Conservation (phyloP, 768 basidiomycete species). For the Trametes cubensis region DNA sequence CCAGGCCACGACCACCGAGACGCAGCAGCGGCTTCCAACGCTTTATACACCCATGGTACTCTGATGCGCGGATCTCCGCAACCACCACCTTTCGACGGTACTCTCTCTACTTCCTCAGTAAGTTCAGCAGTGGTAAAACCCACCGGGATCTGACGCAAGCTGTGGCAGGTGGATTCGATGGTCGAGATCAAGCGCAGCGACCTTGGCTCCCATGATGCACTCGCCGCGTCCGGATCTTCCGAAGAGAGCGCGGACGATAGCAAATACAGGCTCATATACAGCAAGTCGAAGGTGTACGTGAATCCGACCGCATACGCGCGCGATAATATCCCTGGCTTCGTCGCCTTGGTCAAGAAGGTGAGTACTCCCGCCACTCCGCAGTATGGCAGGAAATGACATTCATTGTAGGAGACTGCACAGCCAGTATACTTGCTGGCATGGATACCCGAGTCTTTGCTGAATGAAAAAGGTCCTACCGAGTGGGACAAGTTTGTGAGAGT, state of each 20-base stretch:
- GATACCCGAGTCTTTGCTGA: conserved; percentile 87
- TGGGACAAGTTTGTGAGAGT: conserved; percentile 90
- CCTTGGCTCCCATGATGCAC: conserved; percentile 13
- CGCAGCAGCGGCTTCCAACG: conserved; percentile 15
- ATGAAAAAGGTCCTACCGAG: conserved; percentile 80
- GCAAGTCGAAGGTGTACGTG: conserved; percentile 93
- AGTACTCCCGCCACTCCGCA: conserved; percentile 33
- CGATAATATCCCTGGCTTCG: conserved; percentile 95
- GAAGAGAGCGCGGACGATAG: conserved; percentile 39
- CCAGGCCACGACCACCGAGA: neutral
- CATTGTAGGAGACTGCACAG: conserved; percentile 66
- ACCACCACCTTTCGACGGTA: conserved; percentile 37
- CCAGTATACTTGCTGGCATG: conserved; percentile 85
- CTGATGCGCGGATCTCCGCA: conserved; percentile 26
- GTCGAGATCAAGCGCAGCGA: conserved; percentile 34
- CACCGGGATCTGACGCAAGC: neutral
- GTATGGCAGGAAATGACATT: conserved; percentile 19
- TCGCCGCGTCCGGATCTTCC: conserved; percentile 18
- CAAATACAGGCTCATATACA: conserved; percentile 78
- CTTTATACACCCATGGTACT: conserved; percentile 22
- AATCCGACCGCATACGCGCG: conserved; percentile 90
- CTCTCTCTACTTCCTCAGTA: conserved; percentile 46
- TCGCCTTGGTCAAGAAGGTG: conserved; percentile 88
- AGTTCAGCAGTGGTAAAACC: conserved; percentile 2
- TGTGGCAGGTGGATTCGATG: conserved; percentile 33